Evolutionary conservation across 371 early-diverging fungal species (phyloP).

Genomic region (Cokeromyces recurvatus): DNA sequence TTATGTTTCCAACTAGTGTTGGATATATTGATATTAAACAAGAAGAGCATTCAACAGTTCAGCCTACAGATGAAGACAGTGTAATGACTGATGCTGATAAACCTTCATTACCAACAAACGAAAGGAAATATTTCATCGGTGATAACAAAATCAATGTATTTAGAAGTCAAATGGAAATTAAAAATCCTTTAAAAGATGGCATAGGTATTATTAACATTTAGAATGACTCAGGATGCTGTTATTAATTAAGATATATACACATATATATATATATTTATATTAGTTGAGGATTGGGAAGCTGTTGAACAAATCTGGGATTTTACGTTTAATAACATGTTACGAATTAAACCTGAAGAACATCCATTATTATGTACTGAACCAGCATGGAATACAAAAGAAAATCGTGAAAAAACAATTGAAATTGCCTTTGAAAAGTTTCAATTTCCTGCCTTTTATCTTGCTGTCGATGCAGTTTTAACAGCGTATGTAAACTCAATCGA

Average conservation of each 20-base stretch:
- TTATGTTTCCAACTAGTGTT: conserved; percentile 73
- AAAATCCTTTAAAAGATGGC: conserved; percentile 67
- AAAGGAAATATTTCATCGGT: conserved; percentile 64
- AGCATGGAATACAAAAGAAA: conserved; percentile 79
- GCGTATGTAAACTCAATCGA: conserved; percentile 73
- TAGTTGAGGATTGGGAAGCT: conserved; percentile 91
- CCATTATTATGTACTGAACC: conserved; percentile 87
- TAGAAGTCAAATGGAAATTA: conserved; percentile 74
- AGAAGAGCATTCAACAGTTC: not conserved
- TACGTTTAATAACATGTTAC: conserved; percentile 61
- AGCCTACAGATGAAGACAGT: conserved; percentile 24
- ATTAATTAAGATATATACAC: not conserved
- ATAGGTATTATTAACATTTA: too few species aligned
- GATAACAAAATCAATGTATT: conserved; percentile 73
- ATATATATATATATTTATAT: too few species aligned
- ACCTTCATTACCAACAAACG: not conserved
- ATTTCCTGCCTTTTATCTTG: conserved; percentile 92
- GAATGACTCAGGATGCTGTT: too few species aligned
- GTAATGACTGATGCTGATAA: conserved; percentile 15
- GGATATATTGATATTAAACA: conserved; percentile 26
- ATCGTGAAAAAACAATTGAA: conserved; percentile 82
- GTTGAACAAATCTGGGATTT: conserved; percentile 86
- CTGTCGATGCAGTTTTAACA: conserved; percentile 84
- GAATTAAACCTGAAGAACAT: conserved; percentile 71
- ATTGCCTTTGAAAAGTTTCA: conserved; percentile 91